Evolutionary conservation across 495 filamentous ascomycete genomes (phyloP).

Genomic region (Hyaloscypha finlandica): DNA sequence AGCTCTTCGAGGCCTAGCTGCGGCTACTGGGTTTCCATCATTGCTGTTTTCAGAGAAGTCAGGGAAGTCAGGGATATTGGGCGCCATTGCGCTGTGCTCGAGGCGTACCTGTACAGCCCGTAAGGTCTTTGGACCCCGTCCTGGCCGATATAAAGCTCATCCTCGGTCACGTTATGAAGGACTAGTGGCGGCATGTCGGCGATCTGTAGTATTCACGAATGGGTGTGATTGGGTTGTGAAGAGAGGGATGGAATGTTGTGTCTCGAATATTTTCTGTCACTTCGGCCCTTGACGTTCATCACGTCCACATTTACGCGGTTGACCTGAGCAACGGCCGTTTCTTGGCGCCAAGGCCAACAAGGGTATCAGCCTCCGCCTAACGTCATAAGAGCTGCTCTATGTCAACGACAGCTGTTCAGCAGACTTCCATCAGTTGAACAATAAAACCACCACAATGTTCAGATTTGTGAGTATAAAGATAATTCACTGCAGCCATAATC

Average conservation of each 20-base stretch:
- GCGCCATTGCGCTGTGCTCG: conserved; percentile 11
- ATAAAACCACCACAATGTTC: conserved; percentile 39
- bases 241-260: conserved; percentile 1
- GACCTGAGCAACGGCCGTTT: conserved; percentile 4
- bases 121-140: conserved; percentile 58
- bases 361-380: background rate
- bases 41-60: conserved; percentile 33
- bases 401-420: conserved; percentile 14
- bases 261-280: conserved; percentile 11
- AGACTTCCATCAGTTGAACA: conserved; percentile 3
- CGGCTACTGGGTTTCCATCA: conserved; percentile 34
- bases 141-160: conserved; percentile 57
- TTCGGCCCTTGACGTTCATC: background rate
- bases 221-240: background rate
- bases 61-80: conserved; percentile 25
- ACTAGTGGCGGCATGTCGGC: conserved; percentile 54
- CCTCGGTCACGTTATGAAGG: conserved; percentile 60
- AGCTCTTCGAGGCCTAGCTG: conserved; percentile 40
- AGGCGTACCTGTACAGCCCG: conserved; percentile 55
- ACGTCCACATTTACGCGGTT: conserved; percentile 4
- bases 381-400: conserved; percentile 20
- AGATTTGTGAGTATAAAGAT: conserved; percentile 41
- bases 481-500: conserved; percentile 15
- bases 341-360: background rate
- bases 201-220: conserved; percentile 4